Percentiles rank a stretch among this genome's conserved stretches.
phyloP scores from a whole-genome alignment of 768 basidiomycete species.

The Mycena filopes region DNA sequence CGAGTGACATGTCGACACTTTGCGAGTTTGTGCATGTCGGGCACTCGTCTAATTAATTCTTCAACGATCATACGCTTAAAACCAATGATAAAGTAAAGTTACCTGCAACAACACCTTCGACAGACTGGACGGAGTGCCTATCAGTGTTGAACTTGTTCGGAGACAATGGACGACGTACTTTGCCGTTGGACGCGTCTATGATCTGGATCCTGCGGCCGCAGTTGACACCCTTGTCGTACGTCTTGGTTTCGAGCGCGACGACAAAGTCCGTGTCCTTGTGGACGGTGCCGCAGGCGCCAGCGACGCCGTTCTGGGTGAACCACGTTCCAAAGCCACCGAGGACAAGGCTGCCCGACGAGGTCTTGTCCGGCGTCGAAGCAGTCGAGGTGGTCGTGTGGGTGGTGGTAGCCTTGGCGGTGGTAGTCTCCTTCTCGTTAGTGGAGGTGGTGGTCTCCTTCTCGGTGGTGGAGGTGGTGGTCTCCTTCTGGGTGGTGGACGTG shows the following conservation, averaged over 20 bases:
- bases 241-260: conserved; percentile 60
- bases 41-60: too few relatives aligned
- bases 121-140: conserved; percentile 41
- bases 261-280: conserved; percentile 49
- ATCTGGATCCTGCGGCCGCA: conserved; percentile 78
- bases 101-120: conserved; percentile 73
- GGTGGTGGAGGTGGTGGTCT: conserved; percentile 14
- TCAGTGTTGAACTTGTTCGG: neutral
- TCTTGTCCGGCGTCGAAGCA: conserved; percentile 16
- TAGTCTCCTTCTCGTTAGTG: conserved; percentile 2
- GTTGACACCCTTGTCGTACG: conserved; percentile 56
- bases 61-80: too few relatives aligned
- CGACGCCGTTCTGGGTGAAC: conserved; percentile 75
- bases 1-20: conserved; percentile 25
- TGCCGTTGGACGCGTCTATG: conserved; percentile 67
- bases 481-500: conserved; percentile 22
- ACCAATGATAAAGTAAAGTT: too few relatives aligned
- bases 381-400: conserved; percentile 26
- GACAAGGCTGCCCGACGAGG: conserved; percentile 35
- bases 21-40: conserved; percentile 61
- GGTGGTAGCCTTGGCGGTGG: conserved; percentile 32
- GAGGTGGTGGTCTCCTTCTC: conserved; percentile 21
- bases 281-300: conserved; percentile 81
- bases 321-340: conserved; percentile 66
- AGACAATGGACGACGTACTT: conserved; percentile 41